phyloP scores from a whole-genome alignment of 2,329 filamentous ascomycete species.

The Xylariaceae sp. region DNA sequence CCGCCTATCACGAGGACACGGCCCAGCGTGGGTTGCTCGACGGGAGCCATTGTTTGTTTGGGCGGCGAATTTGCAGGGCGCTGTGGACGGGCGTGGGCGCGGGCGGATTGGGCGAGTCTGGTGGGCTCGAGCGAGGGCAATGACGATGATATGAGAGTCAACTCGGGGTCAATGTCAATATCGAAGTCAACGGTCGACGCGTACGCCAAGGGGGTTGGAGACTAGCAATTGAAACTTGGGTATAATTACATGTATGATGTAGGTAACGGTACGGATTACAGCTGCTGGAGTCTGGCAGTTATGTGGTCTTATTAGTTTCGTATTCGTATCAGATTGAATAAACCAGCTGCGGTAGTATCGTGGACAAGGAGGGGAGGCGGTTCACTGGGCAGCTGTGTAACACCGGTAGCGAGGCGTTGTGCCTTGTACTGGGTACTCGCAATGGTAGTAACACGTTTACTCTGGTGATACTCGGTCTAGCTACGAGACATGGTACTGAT shows the following conservation, averaged over 20 bases:
- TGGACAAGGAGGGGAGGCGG: background rate
- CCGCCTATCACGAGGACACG: slow-evolving; percentile 75
- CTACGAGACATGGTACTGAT: no score
- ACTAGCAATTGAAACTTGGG: background rate
- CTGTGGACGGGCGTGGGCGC: background rate
- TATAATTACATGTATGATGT: background rate
- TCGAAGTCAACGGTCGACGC: no score
- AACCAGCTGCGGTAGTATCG: no score
- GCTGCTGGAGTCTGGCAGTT: no score
- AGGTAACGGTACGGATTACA: background rate
- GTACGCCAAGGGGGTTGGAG: background rate
- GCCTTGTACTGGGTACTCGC: no score
- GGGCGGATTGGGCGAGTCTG: background rate
- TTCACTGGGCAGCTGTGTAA: background rate
- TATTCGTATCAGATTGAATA: background rate
- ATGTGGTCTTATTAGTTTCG: background rate
- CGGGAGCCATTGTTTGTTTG: slow-evolving; percentile 20
- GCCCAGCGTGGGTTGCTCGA: slow-evolving; percentile 49
- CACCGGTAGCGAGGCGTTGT: background rate
- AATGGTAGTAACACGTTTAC: no score
- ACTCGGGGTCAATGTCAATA: background rate
- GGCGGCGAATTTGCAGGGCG: background rate
- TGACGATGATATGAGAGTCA: background rate
- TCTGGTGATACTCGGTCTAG: no score
- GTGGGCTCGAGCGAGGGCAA: background rate